Evolutionary conservation across 108 stramenopile species (phyloP).

Genomic region (Cyclostephanos tholiformis): DNA sequence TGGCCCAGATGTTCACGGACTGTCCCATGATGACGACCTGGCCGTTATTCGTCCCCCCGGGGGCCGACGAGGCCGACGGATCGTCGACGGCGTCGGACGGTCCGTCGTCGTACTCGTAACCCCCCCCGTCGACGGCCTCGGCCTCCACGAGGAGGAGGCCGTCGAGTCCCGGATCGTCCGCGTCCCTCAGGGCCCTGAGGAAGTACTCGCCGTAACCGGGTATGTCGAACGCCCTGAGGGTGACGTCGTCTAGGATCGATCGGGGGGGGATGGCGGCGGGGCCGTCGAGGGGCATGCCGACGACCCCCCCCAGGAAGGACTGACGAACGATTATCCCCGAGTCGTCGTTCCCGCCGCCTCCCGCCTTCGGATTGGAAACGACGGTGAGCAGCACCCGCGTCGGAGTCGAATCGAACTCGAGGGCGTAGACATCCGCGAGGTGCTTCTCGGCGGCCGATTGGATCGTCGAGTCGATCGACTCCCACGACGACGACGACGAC

Average conservation of each 20-base stretch:
- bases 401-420: constrained; percentile 14
- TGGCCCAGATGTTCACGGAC: constrained; percentile 35
- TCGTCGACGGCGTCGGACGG: background rate
- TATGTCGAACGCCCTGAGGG: constrained; percentile 34
- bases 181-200: constrained; percentile 16
- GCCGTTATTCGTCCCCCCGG: background rate
- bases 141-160: constrained; percentile 29
- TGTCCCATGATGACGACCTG: background rate
- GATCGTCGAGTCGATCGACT: constrained; percentile 26
- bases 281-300: constrained; percentile 43
- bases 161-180: constrained; percentile 18
- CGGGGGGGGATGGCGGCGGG: constrained; percentile 78
- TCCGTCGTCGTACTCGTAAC: background rate
- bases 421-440: constrained; percentile 24
- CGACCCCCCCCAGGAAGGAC: constrained; percentile 39
- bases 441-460: constrained; percentile 31
- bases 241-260: constrained; percentile 89
- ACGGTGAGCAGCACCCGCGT: constrained; percentile 43
- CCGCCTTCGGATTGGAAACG: constrained; percentile 15
- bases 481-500: background rate
- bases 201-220: constrained; percentile 37
- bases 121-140: constrained; percentile 12
- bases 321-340: constrained; percentile 22
- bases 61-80: background rate
- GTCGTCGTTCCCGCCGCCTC: background rate